These are phyloP conservation scores for Suillus cothurnatus DNA, from an alignment of 768 basidiomycete genomes.

Conservation along the genomic window DNA sequence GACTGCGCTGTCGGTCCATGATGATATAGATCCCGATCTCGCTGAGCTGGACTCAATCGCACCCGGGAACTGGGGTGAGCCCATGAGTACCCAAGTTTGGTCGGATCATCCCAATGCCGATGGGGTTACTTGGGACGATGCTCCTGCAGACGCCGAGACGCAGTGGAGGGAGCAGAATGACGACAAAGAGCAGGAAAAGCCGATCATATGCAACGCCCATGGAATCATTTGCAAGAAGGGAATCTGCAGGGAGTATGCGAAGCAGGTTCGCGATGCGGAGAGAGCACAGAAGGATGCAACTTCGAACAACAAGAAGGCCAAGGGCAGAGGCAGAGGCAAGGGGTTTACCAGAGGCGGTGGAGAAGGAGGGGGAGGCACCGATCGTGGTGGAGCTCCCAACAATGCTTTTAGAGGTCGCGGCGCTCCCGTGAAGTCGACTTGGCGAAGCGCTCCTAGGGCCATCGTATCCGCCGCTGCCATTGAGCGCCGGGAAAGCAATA, in stretches of 20 bases:
- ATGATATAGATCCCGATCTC: slow-evolving; percentile 16
- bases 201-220: slow-evolving; percentile 33
- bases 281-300: slow-evolving; percentile 19
- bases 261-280: slow-evolving; percentile 22
- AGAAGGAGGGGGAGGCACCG: slow-evolving; percentile 3
- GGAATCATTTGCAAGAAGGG: slow-evolving; percentile 38
- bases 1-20: slow-evolving; percentile 25
- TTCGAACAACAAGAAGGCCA: slow-evolving; percentile 20
- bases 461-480: slow-evolving; percentile 29
- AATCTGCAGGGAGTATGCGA: slow-evolving; percentile 37
- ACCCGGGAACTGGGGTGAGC: slow-evolving; percentile 23
- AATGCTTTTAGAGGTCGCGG: slow-evolving; percentile 29
- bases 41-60: slow-evolving; percentile 28
- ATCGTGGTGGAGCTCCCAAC: slow-evolving; percentile 11
- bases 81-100: neutral
- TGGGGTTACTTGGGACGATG: slow-evolving; percentile 17
- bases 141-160: slow-evolving; percentile 23
- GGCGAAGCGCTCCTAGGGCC: slow-evolving; percentile 29
- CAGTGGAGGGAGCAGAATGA: slow-evolving; percentile 18
- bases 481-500: slow-evolving; percentile 24
- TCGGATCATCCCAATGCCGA: neutral
- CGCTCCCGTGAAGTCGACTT: slow-evolving; percentile 33
- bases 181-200: slow-evolving; percentile 12
- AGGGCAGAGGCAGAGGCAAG: slow-evolving; percentile 1
- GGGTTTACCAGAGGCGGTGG: slow-evolving; percentile 7